Conservation (phyloP, 139 green algal genomes). For the Picochlorum sp. region DNA sequence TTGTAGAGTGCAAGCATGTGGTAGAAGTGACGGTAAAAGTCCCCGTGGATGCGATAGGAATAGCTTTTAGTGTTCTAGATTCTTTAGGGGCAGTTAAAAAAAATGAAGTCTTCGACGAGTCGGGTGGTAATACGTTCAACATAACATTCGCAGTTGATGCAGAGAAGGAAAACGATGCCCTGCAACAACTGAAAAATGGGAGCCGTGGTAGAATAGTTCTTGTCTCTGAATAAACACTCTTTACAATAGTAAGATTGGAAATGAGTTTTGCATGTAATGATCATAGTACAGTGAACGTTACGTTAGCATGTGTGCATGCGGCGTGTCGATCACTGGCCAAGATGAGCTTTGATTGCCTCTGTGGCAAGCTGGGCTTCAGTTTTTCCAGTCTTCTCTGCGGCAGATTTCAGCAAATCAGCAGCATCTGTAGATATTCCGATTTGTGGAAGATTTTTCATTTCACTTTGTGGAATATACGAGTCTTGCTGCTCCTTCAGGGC, state of each 20-base stretch:
- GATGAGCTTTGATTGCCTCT: conserved; percentile 20
- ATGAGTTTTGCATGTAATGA: too few species aligned
- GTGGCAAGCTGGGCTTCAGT: conserved; percentile 17
- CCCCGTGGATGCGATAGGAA: conserved; percentile 7
- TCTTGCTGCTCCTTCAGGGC: conserved; percentile 39
- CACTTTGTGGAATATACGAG: conserved; percentile 28
- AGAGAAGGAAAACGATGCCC: background rate
- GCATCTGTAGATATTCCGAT: conserved; percentile 21
- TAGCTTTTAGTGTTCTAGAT: background rate
- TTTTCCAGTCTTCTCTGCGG: conserved; percentile 28
- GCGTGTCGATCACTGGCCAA: background rate
- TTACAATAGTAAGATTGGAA: too few species aligned
- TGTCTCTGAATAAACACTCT: background rate
- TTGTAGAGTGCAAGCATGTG: conserved; percentile 24
- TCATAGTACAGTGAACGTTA: too few species aligned
- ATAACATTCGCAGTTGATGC: conserved; percentile 8
- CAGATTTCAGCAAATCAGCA: conserved; percentile 32
- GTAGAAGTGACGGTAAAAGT: conserved; percentile 10
- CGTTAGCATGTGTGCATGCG: background rate
- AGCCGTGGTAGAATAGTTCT: conserved; percentile 6
- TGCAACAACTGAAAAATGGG: background rate
- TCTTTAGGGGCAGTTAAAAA: background rate
- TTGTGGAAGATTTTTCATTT: conserved; percentile 18
- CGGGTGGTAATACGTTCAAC: background rate
- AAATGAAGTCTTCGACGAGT: background rate